A percentile compares a stretch with the other conserved stretches of the same genome.
phyloP scores from a whole-genome alignment of 768 basidiomycete genomes.

The Epithele typhae region DNA sequence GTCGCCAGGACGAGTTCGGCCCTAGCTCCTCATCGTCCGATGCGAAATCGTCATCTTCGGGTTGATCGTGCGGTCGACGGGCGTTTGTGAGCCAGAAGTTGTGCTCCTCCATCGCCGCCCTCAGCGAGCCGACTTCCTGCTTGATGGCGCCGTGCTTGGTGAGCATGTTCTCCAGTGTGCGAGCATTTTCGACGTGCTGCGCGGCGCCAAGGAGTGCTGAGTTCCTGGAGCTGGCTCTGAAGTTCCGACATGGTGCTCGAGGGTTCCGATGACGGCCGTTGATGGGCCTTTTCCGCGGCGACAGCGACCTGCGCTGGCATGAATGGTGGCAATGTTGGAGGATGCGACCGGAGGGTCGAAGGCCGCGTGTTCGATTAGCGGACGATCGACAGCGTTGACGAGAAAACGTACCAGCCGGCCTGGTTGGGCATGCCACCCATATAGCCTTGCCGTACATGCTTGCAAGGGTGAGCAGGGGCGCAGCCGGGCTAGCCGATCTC shows the following conservation, averaged over 20 bases:
- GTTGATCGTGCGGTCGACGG: slow-evolving; percentile 17
- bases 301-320: slow-evolving; percentile 24
- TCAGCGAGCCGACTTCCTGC: slow-evolving; percentile 67
- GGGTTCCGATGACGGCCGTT: slow-evolving; percentile 22
- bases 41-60: slow-evolving; percentile 14
- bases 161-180: slow-evolving; percentile 75
- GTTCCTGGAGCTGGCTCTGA: slow-evolving; percentile 84
- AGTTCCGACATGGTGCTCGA: slow-evolving; percentile 53
- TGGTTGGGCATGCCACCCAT: slow-evolving; percentile 31
- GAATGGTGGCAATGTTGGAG: slow-evolving; percentile 62
- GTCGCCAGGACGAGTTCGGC: slow-evolving; percentile 5
- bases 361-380: too few species aligned
- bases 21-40: slow-evolving; percentile 37
- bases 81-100: slow-evolving; percentile 32
- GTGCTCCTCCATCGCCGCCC: slow-evolving; percentile 67
- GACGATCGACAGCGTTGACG: too few species aligned
- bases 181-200: slow-evolving; percentile 77
- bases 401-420: slow-evolving; percentile 48
- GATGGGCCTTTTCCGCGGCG: slow-evolving; percentile 15
- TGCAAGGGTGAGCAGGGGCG: too few species aligned
- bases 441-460: slow-evolving; percentile 21
- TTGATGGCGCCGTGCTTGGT: slow-evolving; percentile 83
- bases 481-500: too few species aligned
- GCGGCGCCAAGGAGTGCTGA: slow-evolving; percentile 71
- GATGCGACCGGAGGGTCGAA: slow-evolving; percentile 56